Conservation (phyloP, 495 filamentous ascomycete genomes). For the Bryoglossum gracile region DNA sequence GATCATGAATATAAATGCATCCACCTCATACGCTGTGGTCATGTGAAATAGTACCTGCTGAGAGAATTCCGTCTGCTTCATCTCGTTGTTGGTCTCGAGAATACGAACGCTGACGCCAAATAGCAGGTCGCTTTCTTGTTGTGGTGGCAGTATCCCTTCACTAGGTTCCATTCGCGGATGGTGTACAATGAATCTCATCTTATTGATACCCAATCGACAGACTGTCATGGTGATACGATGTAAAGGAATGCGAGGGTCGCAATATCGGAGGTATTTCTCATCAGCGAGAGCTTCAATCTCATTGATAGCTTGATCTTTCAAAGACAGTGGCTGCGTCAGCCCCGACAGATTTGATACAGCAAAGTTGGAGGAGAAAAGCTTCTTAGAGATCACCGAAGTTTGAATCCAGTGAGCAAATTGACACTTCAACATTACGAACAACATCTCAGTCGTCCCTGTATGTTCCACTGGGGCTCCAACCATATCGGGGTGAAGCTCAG, state of each 20-base stretch:
- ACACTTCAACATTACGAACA: conserved; percentile 44
- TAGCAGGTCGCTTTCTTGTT: conserved; percentile 34
- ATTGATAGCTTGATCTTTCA: conserved; percentile 29
- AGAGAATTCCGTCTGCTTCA: conserved; percentile 34
- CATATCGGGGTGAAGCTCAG: conserved; percentile 36
- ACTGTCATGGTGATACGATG: conserved; percentile 52
- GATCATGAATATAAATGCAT: too few relatives aligned
- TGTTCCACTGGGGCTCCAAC: conserved; percentile 32
- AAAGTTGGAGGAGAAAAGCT: conserved; percentile 32
- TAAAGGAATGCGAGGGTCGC: conserved; percentile 51
- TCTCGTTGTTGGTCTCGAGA: conserved; percentile 42
- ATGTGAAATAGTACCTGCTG: conserved; percentile 40
- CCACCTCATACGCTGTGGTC: conserved; percentile 38
- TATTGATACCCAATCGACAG: conserved; percentile 35
- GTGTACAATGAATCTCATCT: conserved; percentile 35
- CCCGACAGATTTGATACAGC: too few relatives aligned
- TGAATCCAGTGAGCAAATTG: conserved; percentile 39
- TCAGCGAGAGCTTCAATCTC: conserved; percentile 34
- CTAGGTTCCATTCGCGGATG: conserved; percentile 34
- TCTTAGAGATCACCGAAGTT: conserved; percentile 36
- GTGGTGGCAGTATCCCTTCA: conserved; percentile 2
- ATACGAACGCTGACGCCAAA: conserved; percentile 35
- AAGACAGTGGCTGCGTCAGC: conserved; percentile 40
- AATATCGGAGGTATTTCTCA: conserved; percentile 45
- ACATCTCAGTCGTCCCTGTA: conserved; percentile 46